Conservation (phyloP, 2,329 filamentous ascomycete species). For the Trichoderma polysporum region DNA sequence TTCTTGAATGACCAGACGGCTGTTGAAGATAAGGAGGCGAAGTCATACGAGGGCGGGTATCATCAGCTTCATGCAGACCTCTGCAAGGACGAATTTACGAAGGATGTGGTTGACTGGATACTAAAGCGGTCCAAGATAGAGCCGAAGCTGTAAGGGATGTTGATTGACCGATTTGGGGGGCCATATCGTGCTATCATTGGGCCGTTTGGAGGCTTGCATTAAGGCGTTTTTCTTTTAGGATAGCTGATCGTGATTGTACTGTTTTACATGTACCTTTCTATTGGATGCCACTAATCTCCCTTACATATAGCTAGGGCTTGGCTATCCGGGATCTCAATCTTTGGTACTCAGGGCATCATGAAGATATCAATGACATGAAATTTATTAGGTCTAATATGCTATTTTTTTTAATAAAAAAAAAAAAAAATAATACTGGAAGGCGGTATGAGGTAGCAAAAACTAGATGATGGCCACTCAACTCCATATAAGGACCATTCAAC, state of each 20-base stretch:
- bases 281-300: background rate
- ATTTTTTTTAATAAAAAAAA: background rate
- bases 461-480: too few relatives aligned
- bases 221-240: background rate
- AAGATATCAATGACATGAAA: background rate
- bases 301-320: background rate
- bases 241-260: background rate
- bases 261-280: background rate
- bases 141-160: slow-evolving; percentile 39
- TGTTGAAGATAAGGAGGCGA: slow-evolving; percentile 68
- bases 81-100: slow-evolving; percentile 53
- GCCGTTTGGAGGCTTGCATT: background rate
- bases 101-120: slow-evolving; percentile 67
- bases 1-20: slow-evolving; percentile 59
- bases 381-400: background rate
- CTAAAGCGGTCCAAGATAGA: slow-evolving; percentile 42
- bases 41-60: slow-evolving; percentile 72
- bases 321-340: background rate
- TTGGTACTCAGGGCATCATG: background rate
- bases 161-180: background rate
- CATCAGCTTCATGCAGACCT: slow-evolving; percentile 70
- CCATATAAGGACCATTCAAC: too few relatives aligned
- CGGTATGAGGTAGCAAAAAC: too few relatives aligned
- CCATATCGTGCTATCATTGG: background rate
- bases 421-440: background rate